Base-by-base conservation (phyloP, 2,329 filamentous ascomycete species). In the Penicillium sp. region DNA sequence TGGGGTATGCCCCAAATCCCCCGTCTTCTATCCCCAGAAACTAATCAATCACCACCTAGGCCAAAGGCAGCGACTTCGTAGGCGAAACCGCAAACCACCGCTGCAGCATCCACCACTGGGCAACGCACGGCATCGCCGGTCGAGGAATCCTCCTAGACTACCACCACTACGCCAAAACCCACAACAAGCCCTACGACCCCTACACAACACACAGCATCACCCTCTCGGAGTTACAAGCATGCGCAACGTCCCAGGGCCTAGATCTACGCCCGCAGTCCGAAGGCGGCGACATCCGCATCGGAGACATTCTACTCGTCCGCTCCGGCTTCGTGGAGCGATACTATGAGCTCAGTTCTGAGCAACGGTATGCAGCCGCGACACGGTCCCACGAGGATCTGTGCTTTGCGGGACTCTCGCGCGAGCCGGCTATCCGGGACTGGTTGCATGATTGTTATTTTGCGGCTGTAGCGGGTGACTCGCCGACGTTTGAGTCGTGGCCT, bases 391-490 rank as follows among this genome's bases (percentile, higher is more conserved):
- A 76, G 8, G 72, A 76, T 3, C 70, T 78, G 49, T 54, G 72
- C 9, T 85, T 79, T 66, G 79, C 78, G 0, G 83, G 83, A 0
- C 56, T 85, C 3, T 77, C 77, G 47, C 82, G 83, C 61, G 81
- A 83, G 49, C 73, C 83, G 48, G 81, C 81, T 44, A 81, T 86
- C 4, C 75, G 84, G 8, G 81, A 83, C 53, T 91, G 87, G 87
- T 61, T 90, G 58, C 88, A 89, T 76, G 86, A 90, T 66, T 83
- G 81, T 62, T 86, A 87, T 52, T 90, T 91, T 63, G 79, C 87
- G 0, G 85, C 83, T 0, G 86, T 88, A 1, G 86, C 82, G 0
- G 85, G 85, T 0, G 88, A 91, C 68, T 76, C 81, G 13, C 83
- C 82, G 21, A 78, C 82, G 0, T 89, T 90, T 60, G 88, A 91